Evolutionary conservation across 192 early-diverging fungal species (phyloP), one percentile per base, ranked within the genome.

Genomic region (Cladochytrium replicatum): DNA sequence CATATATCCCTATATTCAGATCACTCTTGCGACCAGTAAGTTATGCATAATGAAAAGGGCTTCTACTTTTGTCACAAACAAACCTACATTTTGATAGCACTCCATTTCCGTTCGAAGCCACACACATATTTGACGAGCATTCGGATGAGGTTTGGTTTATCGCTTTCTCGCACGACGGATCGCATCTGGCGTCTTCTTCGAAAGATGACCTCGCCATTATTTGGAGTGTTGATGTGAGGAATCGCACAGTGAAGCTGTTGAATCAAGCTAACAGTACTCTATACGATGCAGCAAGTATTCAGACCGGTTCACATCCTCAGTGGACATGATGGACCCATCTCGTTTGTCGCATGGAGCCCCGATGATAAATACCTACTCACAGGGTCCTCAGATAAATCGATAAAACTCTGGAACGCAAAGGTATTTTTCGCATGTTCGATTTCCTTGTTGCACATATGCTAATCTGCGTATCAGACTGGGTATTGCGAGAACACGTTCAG

Each of bases 71-170:
- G n/a, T n/a, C n/a, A n/a, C n/a, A n/a, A n/a, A n/a, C n/a, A 46
- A 30, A 15, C 1, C 24, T 46, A 25, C 21, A 5, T 43, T 25
- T n/a, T 21, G 48, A 43, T 55, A 69, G 52, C 43, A 56, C 42
- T 44, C 32, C 29, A 31, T 69, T 66, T 41, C 68, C 53, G 34
- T 31, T 22, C 60, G 66, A 11, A 65, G 83, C 82, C 0, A 80
- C 74, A 3, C 66, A 77, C 31, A 64, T 87, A 6, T 62, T 84
- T 26, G 79, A 69, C 39, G 82, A 80, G 9, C 95, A 98, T 68
- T 58, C 60, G 0, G 88, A 96, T 62, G 93, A 98, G 67, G 93
- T 98, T 5, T 98, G 95, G 96, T 89, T 86, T 54, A 68, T 97
- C 44, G 73, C 82, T 3, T 99, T 95, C 58, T 96, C 92, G 4